phyloP scores from a whole-genome alignment of 140 eudicot genomes.

The Oenanthe javanica region DNA sequence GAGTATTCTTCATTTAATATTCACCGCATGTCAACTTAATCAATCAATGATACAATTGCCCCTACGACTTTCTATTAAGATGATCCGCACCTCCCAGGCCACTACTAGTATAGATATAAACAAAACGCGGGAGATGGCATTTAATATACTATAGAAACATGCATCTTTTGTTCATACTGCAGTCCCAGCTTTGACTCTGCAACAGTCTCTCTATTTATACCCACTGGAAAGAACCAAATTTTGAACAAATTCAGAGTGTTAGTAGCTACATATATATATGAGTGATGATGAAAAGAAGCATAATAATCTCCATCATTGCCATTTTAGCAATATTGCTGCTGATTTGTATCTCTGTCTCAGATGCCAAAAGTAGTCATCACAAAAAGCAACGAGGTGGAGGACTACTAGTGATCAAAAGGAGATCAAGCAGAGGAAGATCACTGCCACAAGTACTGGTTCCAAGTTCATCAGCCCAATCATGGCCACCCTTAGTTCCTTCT shows the following conservation, averaged over 20 bases:
- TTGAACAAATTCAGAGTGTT: too few species aligned
- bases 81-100: not conserved
- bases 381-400: not conserved
- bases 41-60: not conserved
- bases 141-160: not conserved
- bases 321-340: not conserved
- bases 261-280: too few species aligned
- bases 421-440: not conserved
- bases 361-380: not conserved
- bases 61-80: not conserved
- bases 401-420: not conserved
- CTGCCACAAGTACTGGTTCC: not conserved
- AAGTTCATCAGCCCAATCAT: not conserved
- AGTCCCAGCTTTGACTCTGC: not conserved
- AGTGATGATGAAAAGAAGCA: not conserved
- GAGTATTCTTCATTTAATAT: not conserved
- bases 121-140: not conserved
- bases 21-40: not conserved
- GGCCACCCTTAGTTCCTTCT: not conserved
- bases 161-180: not conserved
- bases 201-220: not conserved
- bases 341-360: not conserved
- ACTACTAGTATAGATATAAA: not conserved
- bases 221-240: not conserved
- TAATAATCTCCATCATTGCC: not conserved